Evolutionary conservation across 2,329 filamentous ascomycete species (phyloP), one percentile per base, ranked within the genome.

Genomic region (Ophiostoma perfectum): DNA sequence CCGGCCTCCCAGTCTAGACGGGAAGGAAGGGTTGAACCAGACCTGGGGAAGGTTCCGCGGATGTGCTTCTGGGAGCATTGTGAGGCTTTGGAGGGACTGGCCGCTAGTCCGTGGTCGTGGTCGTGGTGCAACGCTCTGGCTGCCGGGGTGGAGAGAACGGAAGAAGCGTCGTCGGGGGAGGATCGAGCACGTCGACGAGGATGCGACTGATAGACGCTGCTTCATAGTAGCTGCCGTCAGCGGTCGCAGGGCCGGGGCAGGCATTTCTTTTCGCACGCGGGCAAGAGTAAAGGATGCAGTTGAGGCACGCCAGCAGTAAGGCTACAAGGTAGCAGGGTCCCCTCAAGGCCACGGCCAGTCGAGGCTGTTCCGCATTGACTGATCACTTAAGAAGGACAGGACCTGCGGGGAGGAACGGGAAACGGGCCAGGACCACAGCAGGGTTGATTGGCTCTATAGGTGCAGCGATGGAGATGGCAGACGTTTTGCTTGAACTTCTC

Each of bases 1-100:
- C 11, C 39, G 44, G 65, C 39, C 44, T 9, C 52, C 49, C 38
- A 52, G 58, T 11, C 72, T 73, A 5, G 39, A 16, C 16, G 78
- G 77, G 9, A 72, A 70, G 12, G 79, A 78, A 27, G 79, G 77
- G 60, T 77, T 80, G 74, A 84, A 83, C 78, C 80, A 82, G 70
- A 80, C 74, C 60, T 79, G 78, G 4, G 79, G 74, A 49, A 79
- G 71, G 62, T 75, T 75, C 41, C 74, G 75, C 27, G 69, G 71
- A 12, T 7, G 27, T 14, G 60, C 39, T 42, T 39, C 38, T 1
- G 58, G 58, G 16, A n/a, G 58, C n/a, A 36, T 41, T 4, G 36
- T 73, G 44, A 71, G 62, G 39, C 67, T 66, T 58, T 70, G 71
- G n/a, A 11, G 49, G 9, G 64, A 7, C 27, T 27, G 64, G 14